phyloP scores from a whole-genome alignment of 306 rosid genomes.

The Cercis canadensis region DNA sequence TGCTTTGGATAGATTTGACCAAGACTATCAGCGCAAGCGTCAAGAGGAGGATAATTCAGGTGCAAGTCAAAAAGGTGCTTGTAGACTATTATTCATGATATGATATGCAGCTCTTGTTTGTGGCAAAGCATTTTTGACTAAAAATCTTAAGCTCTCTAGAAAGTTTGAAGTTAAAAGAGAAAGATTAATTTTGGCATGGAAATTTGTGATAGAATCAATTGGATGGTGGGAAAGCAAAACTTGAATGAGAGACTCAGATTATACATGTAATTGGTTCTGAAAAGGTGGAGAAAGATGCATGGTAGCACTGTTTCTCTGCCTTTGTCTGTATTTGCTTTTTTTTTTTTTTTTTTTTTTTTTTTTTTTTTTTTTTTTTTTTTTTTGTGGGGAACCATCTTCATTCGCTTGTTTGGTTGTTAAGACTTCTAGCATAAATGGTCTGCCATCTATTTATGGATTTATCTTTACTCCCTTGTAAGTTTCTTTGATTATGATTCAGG shows the following conservation, averaged over 20 bases:
- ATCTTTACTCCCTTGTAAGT: background rate
- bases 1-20: constrained; percentile 76
- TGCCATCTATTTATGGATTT: constrained; percentile 9
- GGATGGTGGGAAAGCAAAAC: constrained; percentile 17
- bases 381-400: background rate
- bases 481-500: background rate
- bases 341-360: too few species aligned
- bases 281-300: constrained; percentile 20
- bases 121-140: constrained; percentile 6
- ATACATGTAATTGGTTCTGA: constrained; percentile 25
- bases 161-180: constrained; percentile 26
- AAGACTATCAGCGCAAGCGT: constrained; percentile 66
- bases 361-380: too few species aligned
- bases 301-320: constrained; percentile 6
- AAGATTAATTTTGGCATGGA: constrained; percentile 4
- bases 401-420: constrained; percentile 20
- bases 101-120: constrained; percentile 29
- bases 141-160: constrained; percentile 14
- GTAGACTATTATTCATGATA: constrained; percentile 31
- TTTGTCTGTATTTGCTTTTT: background rate
- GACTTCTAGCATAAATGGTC: constrained; percentile 22
- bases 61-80: constrained; percentile 57
- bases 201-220: constrained; percentile 23
- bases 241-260: constrained; percentile 19
- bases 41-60: constrained; percentile 62